Base-by-base conservation (phyloP, 495 filamentous ascomycete genomes). In the Tuber melanosporum region DNA sequence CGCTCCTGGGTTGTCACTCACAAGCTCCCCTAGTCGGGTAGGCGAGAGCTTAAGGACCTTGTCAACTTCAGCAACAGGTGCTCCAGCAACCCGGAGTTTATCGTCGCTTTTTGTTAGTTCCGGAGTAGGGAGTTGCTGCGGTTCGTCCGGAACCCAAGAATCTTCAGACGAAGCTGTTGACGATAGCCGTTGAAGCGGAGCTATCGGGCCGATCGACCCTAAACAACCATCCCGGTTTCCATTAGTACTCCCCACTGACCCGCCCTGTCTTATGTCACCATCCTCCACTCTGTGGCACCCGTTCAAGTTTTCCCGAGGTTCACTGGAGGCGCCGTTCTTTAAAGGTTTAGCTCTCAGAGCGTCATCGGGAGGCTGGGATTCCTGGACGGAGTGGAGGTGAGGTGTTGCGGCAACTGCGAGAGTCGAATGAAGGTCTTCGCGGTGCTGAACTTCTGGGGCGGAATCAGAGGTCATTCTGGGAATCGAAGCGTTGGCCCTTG, bases 1-100 rank as follows among this genome's bases (percentile, higher is more conserved):
- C 52, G 79, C 43, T 32, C 57, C 57, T 71, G 78, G 78, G 19
- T 78, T 74, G 70, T 81, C 78, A 57, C 26, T 46, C 17, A 77
- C 41, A 26, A 80, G 66, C 66, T 80, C 78, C 20, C 75, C 78
- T 39, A 80, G 78, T 36, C 57, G 71, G 19, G 72, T 66, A 47
- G 79, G 79, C 17, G 79, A 77, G 46, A 75, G 78, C 74, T 76
- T 80, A 43, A 70, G 78, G 17, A 73, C 74, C 75, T 77, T 77
- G 74, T 75, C 78, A 69, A 47, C 42, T 36, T 71, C 45, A 44
- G 71, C 42, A 52, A 36, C 47, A n/a, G 62, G 71, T 45, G 8
- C 44, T n/a, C 78, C 46, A 39, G 66, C 71, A 39, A 42, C 45
- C 46, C 26, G 44, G 9, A 44, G 66, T 62, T 62, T 73, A 9